A percentile compares a stretch with the other conserved stretches of the same genome.
phyloP scores from a whole-genome alignment of 441 rosid species.

The Gossypium davidsonii region DNA sequence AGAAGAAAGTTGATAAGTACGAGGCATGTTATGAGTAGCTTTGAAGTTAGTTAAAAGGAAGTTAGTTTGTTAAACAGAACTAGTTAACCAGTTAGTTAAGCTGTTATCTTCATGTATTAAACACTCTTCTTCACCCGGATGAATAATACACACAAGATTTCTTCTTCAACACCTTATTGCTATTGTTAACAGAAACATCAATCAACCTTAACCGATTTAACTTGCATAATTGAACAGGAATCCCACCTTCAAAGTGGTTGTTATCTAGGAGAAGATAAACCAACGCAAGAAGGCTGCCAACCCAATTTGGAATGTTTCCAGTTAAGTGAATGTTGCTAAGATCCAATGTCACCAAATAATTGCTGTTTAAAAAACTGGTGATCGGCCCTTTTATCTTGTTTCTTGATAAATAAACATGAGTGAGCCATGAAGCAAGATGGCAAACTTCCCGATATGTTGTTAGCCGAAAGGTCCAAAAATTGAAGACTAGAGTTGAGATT shows the following conservation, averaged over 20 bases:
- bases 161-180: too few relatives aligned
- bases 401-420: conserved; percentile 6
- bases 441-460: conserved; percentile 3
- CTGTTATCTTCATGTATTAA: too few relatives aligned
- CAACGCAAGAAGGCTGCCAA: conserved; percentile 7
- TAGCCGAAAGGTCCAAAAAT: conserved; percentile 14
- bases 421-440: conserved; percentile 10
- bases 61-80: too few relatives aligned
- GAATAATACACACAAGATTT: too few relatives aligned
- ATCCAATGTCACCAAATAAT: conserved; percentile 10
- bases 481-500: background rate
- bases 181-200: background rate
- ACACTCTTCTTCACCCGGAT: too few relatives aligned
- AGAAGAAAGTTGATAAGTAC: too few relatives aligned
- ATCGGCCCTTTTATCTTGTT: conserved; percentile 20
- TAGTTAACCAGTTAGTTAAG: too few relatives aligned
- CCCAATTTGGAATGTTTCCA: conserved; percentile 15
- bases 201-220: background rate
- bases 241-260: background rate
- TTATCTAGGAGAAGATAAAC: background rate
- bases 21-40: too few relatives aligned
- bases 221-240: background rate
- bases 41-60: too few relatives aligned
- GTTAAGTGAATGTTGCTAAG: conserved; percentile 11
- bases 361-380: background rate